These are phyloP conservation scores for Oidiodendron maius DNA, from an alignment of 495 filamentous ascomycete genomes.

Conservation along the genomic window DNA sequence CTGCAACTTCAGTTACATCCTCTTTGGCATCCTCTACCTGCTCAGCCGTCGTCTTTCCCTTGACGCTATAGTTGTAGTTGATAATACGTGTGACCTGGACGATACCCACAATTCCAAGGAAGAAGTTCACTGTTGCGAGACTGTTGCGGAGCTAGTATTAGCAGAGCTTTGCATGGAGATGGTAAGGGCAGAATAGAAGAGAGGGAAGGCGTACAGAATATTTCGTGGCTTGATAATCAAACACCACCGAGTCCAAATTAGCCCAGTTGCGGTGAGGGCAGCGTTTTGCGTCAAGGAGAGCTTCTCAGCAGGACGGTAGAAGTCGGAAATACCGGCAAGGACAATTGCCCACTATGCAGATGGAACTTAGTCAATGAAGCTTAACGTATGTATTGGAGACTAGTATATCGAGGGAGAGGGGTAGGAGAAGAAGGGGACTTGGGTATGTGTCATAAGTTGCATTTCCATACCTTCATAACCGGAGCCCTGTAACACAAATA, in stretches of 20 bases:
- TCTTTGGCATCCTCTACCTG: conserved; percentile 30
- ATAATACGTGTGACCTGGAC: conserved; percentile 76
- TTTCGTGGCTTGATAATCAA: conserved; percentile 93
- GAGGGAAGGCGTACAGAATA: conserved; percentile 57
- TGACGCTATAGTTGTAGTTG: conserved; percentile 55
- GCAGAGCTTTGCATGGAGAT: not conserved
- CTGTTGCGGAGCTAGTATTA: conserved; percentile 31
- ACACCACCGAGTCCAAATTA: conserved; percentile 99
- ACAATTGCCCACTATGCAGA: conserved; percentile 73
- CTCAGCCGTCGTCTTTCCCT: conserved; percentile 35
- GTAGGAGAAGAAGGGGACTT: not conserved
- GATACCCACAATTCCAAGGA: conserved; percentile 81
- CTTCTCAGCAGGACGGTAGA: conserved; percentile 83
- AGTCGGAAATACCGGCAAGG: conserved; percentile 85
- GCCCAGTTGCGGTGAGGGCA: conserved; percentile 81
- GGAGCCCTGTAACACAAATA: conserved; percentile 86
- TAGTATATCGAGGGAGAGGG: not conserved
- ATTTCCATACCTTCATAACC: conserved; percentile 75
- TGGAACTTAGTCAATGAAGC: not conserved
- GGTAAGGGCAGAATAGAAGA: not conserved
- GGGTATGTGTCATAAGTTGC: not conserved
- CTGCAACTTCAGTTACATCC: conserved; percentile 33
- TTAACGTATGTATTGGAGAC: conserved; percentile 2
- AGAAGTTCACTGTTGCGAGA: conserved; percentile 96
- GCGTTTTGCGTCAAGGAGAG: conserved; percentile 88